These are phyloP conservation scores for Blastobotrys apis DNA, from an alignment of 1,139 yeast species.

Conservation along the genomic window DNA sequence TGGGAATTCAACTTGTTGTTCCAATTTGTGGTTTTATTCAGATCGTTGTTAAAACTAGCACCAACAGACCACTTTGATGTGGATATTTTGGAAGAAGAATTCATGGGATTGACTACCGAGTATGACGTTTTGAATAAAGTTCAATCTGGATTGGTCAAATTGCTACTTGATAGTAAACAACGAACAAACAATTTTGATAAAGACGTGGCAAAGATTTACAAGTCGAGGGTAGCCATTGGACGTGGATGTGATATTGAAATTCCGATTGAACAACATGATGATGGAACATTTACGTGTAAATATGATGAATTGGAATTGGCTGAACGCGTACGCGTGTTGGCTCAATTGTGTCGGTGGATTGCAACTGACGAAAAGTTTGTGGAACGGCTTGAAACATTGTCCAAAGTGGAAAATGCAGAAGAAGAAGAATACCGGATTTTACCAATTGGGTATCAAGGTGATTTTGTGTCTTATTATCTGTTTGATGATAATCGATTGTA, in stretches of 20 bases:
- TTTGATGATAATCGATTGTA: constrained; percentile 38
- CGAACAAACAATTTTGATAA: constrained; percentile 17
- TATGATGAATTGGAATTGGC: constrained; percentile 15
- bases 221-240: constrained; percentile 2
- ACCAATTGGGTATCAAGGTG: constrained; percentile 34
- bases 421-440: constrained; percentile 27
- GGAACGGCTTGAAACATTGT: constrained; percentile 23
- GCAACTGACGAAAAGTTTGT: constrained; percentile 25
- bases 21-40: constrained; percentile 30
- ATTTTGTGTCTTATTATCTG: constrained; percentile 31
- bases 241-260: constrained; percentile 13
- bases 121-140: constrained; percentile 17
- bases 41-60: constrained; percentile 21
- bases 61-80: constrained; percentile 20
- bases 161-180: constrained; percentile 19
- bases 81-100: constrained; percentile 33
- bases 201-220: constrained; percentile 15
- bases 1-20: constrained; percentile 28
- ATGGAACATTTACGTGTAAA: constrained; percentile 1
- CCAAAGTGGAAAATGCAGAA: constrained; percentile 2
- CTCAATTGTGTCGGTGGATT: constrained; percentile 26
- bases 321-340: constrained; percentile 22
- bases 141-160: constrained; percentile 15
- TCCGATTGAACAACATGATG: constrained; percentile 7
- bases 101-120: constrained; percentile 22